Conservation (phyloP, 2,329 filamentous ascomycete genomes). For the Hypoxylon sp. region DNA sequence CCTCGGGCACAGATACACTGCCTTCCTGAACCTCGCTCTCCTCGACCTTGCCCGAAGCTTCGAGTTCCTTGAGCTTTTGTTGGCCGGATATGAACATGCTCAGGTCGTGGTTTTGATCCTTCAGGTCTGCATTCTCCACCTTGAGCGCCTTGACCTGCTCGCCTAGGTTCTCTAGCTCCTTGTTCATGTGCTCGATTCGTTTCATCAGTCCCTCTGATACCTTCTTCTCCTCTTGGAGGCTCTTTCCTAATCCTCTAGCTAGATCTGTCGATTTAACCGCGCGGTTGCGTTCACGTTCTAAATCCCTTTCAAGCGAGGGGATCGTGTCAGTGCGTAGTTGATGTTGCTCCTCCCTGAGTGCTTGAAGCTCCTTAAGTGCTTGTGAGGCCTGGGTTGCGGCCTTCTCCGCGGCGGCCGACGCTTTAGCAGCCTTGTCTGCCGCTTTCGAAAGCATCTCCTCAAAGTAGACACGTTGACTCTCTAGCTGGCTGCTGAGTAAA, state of each 20-base stretch:
- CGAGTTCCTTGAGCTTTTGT: slow-evolving; percentile 81
- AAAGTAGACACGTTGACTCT: slow-evolving; percentile 93
- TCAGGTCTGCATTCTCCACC: slow-evolving; percentile 77
- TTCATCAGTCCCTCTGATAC: slow-evolving; percentile 85
- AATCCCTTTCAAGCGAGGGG: slow-evolving; percentile 77
- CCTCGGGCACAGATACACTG: slow-evolving; percentile 74
- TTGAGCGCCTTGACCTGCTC: slow-evolving; percentile 70
- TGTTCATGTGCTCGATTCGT: slow-evolving; percentile 81
- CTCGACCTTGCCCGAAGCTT: slow-evolving; percentile 68
- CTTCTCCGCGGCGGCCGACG: slow-evolving; percentile 74
- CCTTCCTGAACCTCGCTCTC: slow-evolving; percentile 82
- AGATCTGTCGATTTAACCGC: slow-evolving; percentile 80
- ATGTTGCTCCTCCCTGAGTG: slow-evolving; percentile 67
- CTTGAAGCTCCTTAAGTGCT: slow-evolving; percentile 63
- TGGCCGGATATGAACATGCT: slow-evolving; percentile 88
- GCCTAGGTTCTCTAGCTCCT: slow-evolving; percentile 69
- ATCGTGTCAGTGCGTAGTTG: slow-evolving; percentile 69
- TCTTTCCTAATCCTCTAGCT: slow-evolving; percentile 79
- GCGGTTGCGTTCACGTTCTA: slow-evolving; percentile 75
- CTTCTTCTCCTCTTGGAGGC: slow-evolving; percentile 87
- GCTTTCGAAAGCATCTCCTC: slow-evolving; percentile 92
- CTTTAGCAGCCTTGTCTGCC: slow-evolving; percentile 87
- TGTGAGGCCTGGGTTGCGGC: slow-evolving; percentile 66
- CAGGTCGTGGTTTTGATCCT: slow-evolving; percentile 88
- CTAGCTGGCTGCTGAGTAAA: slow-evolving; percentile 90